phyloP scores from a whole-genome alignment of 2,329 filamentous ascomycete genomes.

The Colletotrichum sp. region DNA sequence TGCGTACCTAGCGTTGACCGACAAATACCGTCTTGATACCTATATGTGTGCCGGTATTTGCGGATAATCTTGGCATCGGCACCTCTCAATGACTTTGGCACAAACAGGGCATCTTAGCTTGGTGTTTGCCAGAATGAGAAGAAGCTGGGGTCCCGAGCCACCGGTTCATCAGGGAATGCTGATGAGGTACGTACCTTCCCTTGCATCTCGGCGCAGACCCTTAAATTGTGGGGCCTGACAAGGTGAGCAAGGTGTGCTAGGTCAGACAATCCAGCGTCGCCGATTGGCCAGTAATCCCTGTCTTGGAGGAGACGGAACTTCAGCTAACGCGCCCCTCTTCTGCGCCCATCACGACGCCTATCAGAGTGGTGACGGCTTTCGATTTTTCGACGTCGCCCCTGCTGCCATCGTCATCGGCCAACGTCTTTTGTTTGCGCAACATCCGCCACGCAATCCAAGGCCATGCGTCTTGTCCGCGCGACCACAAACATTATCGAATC shows the following conservation, averaged over 20 bases:
- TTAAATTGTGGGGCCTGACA: background rate
- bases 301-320: background rate
- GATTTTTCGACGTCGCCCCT: conserved; percentile 5
- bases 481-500: background rate
- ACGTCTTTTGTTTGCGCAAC: conserved; percentile 30
- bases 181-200: background rate
- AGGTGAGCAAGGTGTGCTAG: background rate
- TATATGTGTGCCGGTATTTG: background rate
- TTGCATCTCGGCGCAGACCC: background rate
- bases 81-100: background rate
- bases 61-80: background rate
- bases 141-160: background rate
- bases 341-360: conserved; percentile 14
- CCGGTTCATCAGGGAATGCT: background rate
- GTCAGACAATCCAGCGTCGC: background rate
- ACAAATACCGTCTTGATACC: background rate
- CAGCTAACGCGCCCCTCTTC: conserved; percentile 18
- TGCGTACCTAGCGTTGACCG: background rate
- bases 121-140: background rate
- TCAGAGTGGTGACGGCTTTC: conserved; percentile 13
- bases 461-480: background rate
- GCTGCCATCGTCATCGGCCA: conserved; percentile 38
- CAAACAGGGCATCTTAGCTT: background rate
- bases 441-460: conserved; percentile 30
- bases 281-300: conserved; percentile 10